Evolutionary conservation across 2,329 filamentous ascomycete species (phyloP).

Genomic region (Hirsutella rhossiliensis): DNA sequence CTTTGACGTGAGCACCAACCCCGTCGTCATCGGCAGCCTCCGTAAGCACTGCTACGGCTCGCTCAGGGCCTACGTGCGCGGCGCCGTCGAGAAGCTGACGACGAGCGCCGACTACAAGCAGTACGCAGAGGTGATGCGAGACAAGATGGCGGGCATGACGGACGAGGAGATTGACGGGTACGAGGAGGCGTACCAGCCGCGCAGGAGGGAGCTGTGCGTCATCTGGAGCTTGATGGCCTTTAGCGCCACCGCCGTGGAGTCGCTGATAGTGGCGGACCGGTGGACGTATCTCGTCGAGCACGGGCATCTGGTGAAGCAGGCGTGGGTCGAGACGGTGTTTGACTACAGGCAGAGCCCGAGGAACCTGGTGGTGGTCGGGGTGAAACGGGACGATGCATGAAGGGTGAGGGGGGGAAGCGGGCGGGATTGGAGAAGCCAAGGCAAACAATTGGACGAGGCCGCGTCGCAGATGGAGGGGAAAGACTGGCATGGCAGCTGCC

Average conservation of each 20-base stretch:
- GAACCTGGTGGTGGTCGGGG: slow-evolving; percentile 85
- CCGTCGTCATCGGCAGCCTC: slow-evolving; percentile 78
- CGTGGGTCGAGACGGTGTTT: slow-evolving; percentile 91
- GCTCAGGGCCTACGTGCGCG: slow-evolving; percentile 66
- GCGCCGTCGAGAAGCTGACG: slow-evolving; percentile 65
- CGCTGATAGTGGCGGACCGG: slow-evolving; percentile 78
- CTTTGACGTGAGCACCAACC: slow-evolving; percentile 52
- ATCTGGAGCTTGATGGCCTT: slow-evolving; percentile 97
- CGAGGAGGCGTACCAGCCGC: slow-evolving; percentile 46
- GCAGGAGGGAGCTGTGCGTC: slow-evolving; percentile 72
- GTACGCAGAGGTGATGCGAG: slow-evolving; percentile 47
- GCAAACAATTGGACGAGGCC: too few species aligned
- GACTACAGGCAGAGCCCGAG: slow-evolving; percentile 76
- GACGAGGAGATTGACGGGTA: slow-evolving; percentile 68
- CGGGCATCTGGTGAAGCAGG: slow-evolving; percentile 51
- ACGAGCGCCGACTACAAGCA: slow-evolving; percentile 43
- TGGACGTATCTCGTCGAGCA: slow-evolving; percentile 83
- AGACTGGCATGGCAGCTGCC: too few species aligned
- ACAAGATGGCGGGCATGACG: slow-evolving; percentile 55
- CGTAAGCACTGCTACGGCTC: slow-evolving; percentile 67
- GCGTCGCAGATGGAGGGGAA: too few species aligned
- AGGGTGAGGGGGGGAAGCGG: too few species aligned
- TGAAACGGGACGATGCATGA: slow-evolving; percentile 47
- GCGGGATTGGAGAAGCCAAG: too few species aligned
- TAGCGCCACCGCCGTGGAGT: slow-evolving; percentile 79